These are phyloP conservation scores for Trichophyton schoenleinii DNA, from an alignment of 2,329 filamentous ascomycete genomes.

Conservation along the genomic window DNA sequence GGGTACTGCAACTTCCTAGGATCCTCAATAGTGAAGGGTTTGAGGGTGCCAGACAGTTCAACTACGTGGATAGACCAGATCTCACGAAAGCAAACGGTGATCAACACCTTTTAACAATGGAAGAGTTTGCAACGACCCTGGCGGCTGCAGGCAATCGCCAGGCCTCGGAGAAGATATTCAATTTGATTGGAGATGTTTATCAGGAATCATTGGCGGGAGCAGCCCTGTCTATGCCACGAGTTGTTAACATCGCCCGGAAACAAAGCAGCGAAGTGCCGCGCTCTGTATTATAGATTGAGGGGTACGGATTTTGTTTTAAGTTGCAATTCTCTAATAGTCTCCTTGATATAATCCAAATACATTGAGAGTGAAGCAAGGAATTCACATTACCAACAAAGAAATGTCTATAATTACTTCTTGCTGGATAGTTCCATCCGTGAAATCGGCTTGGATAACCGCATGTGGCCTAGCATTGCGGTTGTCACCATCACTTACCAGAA, in stretches of 20 bases:
- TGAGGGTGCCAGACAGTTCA: not conserved
- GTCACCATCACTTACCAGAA: not conserved
- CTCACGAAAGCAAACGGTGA: slow-evolving; percentile 3
- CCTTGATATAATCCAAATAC: not conserved
- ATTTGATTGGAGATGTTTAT: slow-evolving; percentile 2
- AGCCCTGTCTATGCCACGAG: slow-evolving; percentile 3
- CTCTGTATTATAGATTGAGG: not conserved
- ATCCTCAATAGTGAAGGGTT: slow-evolving; percentile 1
- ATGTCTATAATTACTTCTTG: not conserved
- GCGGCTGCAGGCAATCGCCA: not conserved
- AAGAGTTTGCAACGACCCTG: slow-evolving; percentile 3
- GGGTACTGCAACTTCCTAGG: not conserved
- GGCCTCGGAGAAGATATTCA: slow-evolving; percentile 3
- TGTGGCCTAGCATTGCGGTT: not conserved
- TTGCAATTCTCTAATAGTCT: not conserved
- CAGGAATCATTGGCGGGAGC: not conserved
- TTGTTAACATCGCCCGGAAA: slow-evolving; percentile 1
- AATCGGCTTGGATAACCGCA: not conserved
- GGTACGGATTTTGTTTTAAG: not conserved
- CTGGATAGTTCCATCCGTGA: not conserved
- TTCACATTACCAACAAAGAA: not conserved
- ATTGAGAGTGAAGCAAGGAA: no score
- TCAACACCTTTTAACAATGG: slow-evolving; percentile 3
- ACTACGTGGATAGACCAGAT: not conserved
- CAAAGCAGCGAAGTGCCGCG: not conserved